These are phyloP conservation scores for Phytopythium litorale DNA, from an alignment of 352 stramenopile genomes.

Conservation along the genomic window DNA sequence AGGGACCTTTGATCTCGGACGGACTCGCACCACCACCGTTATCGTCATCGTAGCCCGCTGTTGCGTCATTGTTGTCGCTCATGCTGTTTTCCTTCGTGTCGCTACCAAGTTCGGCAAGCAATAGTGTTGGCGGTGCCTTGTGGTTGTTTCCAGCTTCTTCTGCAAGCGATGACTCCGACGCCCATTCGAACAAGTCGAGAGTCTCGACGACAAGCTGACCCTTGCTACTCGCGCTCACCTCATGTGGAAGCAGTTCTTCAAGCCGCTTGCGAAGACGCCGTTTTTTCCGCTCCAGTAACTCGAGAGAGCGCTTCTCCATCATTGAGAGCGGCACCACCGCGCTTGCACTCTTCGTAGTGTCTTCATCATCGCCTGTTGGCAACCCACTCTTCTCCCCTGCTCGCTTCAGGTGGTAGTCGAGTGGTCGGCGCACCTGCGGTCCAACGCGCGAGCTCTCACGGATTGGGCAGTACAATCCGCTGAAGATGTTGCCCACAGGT, in stretches of 20 bases:
- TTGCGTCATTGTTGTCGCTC: slow-evolving; percentile 2
- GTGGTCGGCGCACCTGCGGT: slow-evolving; percentile 46
- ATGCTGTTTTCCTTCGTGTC: slow-evolving; percentile 7
- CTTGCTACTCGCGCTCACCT: slow-evolving; percentile 47
- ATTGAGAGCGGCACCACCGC: slow-evolving; percentile 21
- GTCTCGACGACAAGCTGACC: slow-evolving; percentile 53
- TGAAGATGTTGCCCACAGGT: slow-evolving; percentile 92
- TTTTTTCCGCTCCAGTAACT: slow-evolving; percentile 57
- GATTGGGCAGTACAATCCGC: slow-evolving; percentile 87
- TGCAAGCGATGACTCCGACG: slow-evolving; percentile 12
- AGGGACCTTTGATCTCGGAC: slow-evolving; percentile 1
- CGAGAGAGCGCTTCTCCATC: slow-evolving; percentile 49
- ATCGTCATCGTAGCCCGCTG: slow-evolving; percentile 4
- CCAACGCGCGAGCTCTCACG: slow-evolving; percentile 58
- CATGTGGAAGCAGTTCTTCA: slow-evolving; percentile 52
- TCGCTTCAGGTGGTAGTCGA: slow-evolving; percentile 37
- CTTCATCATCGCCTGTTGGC: not conserved
- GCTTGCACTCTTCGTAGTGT: not conserved
- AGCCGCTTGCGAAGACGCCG: slow-evolving; percentile 66
- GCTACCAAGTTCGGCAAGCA: not conserved
- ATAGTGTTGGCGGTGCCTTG: not conserved
- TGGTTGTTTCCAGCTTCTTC: slow-evolving; percentile 5
- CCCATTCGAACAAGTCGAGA: slow-evolving; percentile 71
- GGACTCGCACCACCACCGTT: too few species aligned
- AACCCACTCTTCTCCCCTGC: not conserved